phyloP scores from a whole-genome alignment of 2,329 filamentous ascomycete genomes.

The Fusarium duplospermum region DNA sequence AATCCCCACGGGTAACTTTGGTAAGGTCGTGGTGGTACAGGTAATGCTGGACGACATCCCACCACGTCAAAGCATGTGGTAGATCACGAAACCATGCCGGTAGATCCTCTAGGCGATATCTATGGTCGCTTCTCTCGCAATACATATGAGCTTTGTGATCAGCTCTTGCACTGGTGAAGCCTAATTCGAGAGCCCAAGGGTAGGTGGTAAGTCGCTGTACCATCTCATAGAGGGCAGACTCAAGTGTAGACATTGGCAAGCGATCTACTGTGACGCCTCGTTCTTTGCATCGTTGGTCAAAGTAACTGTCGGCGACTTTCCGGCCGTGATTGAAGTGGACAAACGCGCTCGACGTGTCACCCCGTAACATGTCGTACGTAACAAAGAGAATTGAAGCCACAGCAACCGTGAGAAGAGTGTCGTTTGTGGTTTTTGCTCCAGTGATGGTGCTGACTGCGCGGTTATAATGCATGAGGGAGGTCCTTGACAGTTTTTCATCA shows the following conservation, averaged over 20 bases:
- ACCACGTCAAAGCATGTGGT: slow-evolving; percentile 30
- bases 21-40: slow-evolving; percentile 6
- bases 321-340: slow-evolving; percentile 31
- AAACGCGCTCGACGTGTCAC: slow-evolving; percentile 29
- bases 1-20: background rate
- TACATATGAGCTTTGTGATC: slow-evolving; percentile 6
- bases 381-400: slow-evolving; percentile 38
- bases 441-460: slow-evolving; percentile 29
- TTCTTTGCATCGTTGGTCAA: slow-evolving; percentile 25
- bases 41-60: slow-evolving; percentile 33
- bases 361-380: slow-evolving; percentile 37
- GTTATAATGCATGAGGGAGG: slow-evolving; percentile 35
- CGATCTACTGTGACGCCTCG: slow-evolving; percentile 17
- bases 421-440: background rate
- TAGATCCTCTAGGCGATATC: slow-evolving; percentile 24
- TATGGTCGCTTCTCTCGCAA: slow-evolving; percentile 11
- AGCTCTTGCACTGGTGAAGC: slow-evolving; percentile 4
- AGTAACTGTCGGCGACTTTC: slow-evolving; percentile 37
- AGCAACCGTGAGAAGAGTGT: slow-evolving; percentile 26
- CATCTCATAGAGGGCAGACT: slow-evolving; percentile 33
- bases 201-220: slow-evolving; percentile 38
- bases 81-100: slow-evolving; percentile 32
- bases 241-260: slow-evolving; percentile 22
- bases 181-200: slow-evolving; percentile 32
- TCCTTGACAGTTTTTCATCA: slow-evolving; percentile 19